A percentile compares a stretch with the other conserved stretches of the same genome.
Evolutionary conservation across 495 filamentous ascomycete species (phyloP).

Genomic region (Penicillium macrosclerotiorum): DNA sequence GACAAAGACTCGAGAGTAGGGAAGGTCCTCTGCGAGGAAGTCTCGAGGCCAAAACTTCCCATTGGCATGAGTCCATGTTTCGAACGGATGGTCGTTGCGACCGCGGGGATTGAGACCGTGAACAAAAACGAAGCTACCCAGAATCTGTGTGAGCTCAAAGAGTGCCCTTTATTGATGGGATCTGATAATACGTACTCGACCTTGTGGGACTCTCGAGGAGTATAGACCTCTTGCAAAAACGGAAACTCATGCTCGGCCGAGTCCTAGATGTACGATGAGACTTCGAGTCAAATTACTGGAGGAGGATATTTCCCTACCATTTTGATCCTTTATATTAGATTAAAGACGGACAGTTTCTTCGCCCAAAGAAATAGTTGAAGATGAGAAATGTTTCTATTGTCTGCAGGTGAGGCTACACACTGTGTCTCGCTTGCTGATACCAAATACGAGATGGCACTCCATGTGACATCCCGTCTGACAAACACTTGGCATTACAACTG

Average conservation of each 20-base stretch:
- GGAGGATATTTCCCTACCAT: constrained; percentile 15
- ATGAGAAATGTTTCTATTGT: neutral
- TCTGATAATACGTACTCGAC: constrained; percentile 29
- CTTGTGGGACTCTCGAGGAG: constrained; percentile 27
- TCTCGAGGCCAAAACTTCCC: constrained; percentile 42
- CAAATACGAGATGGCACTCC: constrained; percentile 11
- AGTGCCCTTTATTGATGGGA: too few relatives aligned
- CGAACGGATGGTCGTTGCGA: constrained; percentile 36
- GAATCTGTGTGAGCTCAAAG: neutral
- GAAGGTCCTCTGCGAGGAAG: constrained; percentile 38
- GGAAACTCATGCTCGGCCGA: constrained; percentile 31
- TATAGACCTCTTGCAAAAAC: constrained; percentile 35
- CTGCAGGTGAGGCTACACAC: neutral
- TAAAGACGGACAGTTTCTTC: neutral
- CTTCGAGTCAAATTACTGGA: too few relatives aligned
- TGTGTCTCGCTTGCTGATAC: constrained; percentile 1
- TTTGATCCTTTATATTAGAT: neutral
- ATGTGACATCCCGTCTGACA: constrained; percentile 11
- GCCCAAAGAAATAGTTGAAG: too few relatives aligned
- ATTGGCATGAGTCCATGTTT: constrained; percentile 41
- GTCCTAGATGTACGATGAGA: constrained; percentile 18
- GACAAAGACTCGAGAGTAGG: constrained; percentile 37
- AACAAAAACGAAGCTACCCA: constrained; percentile 36
- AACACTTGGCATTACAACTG: neutral
- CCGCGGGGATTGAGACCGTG: constrained; percentile 40